phyloP scores from a whole-genome alignment of 495 filamentous ascomycete genomes.

The Chaetomium cochliodes region DNA sequence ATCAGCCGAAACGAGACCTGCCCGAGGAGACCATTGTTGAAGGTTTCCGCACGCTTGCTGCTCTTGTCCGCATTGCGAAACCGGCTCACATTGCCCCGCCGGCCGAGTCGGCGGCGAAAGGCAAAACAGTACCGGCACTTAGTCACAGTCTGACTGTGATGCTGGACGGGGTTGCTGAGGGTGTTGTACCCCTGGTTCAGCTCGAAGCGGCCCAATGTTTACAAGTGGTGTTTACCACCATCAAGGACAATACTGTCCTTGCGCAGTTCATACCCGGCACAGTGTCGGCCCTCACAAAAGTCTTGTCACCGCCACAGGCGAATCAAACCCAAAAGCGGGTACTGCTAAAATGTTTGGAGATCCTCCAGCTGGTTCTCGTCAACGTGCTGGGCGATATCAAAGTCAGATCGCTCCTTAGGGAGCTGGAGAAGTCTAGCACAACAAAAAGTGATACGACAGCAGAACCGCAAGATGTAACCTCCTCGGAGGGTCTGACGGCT shows the following conservation, averaged over 20 bases:
- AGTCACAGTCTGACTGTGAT: slow-evolving; percentile 80
- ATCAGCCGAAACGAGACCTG: slow-evolving; percentile 45
- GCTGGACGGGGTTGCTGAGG: slow-evolving; percentile 65
- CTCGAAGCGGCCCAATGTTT: slow-evolving; percentile 64
- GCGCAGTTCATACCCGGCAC: slow-evolving; percentile 86
- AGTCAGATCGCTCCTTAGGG: slow-evolving; percentile 43
- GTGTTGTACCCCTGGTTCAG: slow-evolving; percentile 61
- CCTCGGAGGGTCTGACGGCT: slow-evolving; percentile 40
- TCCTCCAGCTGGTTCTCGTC: slow-evolving; percentile 60
- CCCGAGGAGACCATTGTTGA: slow-evolving; percentile 69
- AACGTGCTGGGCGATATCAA: slow-evolving; percentile 64
- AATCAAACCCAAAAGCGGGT: slow-evolving; percentile 63
- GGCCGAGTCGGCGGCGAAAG: slow-evolving; percentile 29
- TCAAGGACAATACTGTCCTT: slow-evolving; percentile 68
- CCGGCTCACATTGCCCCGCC: slow-evolving; percentile 40
- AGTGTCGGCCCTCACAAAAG: slow-evolving; percentile 74
- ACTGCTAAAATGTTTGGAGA: slow-evolving; percentile 58
- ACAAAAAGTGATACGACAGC: slow-evolving; percentile 14
- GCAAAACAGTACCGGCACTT: slow-evolving; percentile 70
- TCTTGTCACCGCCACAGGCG: slow-evolving; percentile 65
- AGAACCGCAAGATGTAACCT: background rate
- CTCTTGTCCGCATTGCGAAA: slow-evolving; percentile 41
- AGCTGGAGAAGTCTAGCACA: slow-evolving; percentile 14
- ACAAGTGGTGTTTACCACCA: slow-evolving; percentile 57
- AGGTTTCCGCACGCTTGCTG: slow-evolving; percentile 44